phyloP scores from a whole-genome alignment of 2,329 filamentous ascomycete species.

The Microascus cirrosus region DNA sequence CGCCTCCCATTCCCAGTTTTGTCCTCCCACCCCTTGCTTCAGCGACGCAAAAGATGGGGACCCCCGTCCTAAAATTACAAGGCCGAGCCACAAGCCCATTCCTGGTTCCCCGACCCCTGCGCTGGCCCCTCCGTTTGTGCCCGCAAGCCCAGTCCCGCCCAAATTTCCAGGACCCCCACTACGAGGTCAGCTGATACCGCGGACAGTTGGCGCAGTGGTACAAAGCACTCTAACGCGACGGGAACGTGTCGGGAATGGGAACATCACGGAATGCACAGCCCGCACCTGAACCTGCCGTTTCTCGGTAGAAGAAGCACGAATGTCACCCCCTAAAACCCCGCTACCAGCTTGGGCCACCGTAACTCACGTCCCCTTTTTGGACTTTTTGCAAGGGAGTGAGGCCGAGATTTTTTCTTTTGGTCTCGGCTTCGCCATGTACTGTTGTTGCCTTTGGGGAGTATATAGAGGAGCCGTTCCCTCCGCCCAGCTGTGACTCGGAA shows the following conservation, averaged over 20 bases:
- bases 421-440: not conserved
- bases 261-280: slow-evolving; percentile 1
- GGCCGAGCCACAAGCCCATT: not conserved
- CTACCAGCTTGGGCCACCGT: not conserved
- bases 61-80: not conserved
- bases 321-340: not conserved
- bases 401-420: not conserved
- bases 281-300: not conserved
- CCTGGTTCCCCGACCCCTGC: not conserved
- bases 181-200: slow-evolving; percentile 3
- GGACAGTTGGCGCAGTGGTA: not conserved
- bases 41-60: not conserved
- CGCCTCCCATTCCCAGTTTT: not conserved
- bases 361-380: not conserved
- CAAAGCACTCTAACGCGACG: not conserved
- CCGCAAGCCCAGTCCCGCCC: not conserved
- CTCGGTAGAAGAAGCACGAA: slow-evolving; percentile 1
- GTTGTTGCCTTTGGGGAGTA: not conserved
- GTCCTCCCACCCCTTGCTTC: not conserved
- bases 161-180: not conserved
- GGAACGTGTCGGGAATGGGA: slow-evolving; percentile 1
- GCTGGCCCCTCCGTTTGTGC: not conserved
- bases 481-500: not conserved
- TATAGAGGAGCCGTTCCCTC: slow-evolving; percentile 1
- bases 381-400: not conserved